Conservation (phyloP, 495 filamentous ascomycete species). For the Opeltia flavorubescens region DNA sequence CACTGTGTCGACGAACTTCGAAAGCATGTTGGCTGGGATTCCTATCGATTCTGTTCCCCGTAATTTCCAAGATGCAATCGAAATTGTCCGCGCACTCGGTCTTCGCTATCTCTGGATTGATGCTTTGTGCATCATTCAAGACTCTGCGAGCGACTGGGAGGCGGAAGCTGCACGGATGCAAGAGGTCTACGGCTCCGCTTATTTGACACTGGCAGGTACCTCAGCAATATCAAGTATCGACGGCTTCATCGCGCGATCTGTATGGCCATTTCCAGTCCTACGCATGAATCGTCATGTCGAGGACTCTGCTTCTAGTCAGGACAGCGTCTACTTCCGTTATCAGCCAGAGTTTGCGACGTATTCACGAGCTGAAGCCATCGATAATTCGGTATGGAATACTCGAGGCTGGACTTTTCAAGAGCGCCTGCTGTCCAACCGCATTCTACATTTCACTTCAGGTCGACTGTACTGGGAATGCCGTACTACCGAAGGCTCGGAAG, state of each 20-base stretch:
- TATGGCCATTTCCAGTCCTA: background rate
- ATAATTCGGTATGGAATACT: constrained; percentile 14
- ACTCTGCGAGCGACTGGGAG: constrained; percentile 7
- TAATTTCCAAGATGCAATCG: constrained; percentile 10
- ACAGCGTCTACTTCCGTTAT: background rate
- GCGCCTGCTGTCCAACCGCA: constrained; percentile 19
- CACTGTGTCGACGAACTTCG: background rate
- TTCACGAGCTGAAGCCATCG: background rate
- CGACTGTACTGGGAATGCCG: constrained; percentile 21
- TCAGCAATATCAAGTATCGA: background rate
- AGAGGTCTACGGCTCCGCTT: constrained; percentile 5
- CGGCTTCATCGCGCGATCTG: constrained; percentile 3
- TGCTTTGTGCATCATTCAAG: constrained; percentile 17
- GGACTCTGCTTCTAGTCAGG: background rate
- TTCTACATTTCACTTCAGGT: constrained; percentile 17
- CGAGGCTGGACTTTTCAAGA: constrained; percentile 29
- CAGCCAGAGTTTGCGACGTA: constrained; percentile 1
- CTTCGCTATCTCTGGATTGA: constrained; percentile 15
- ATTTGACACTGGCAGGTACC: constrained; percentile 8
- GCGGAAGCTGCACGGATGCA: constrained; percentile 7
- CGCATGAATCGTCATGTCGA: background rate
- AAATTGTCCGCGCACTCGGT: background rate
- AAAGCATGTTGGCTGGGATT: constrained; percentile 1
- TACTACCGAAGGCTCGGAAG: background rate
- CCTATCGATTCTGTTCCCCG: constrained; percentile 1